Evolutionary conservation across 169 alveolate species (phyloP).

Genomic region (Plasmodium gaboni): DNA sequence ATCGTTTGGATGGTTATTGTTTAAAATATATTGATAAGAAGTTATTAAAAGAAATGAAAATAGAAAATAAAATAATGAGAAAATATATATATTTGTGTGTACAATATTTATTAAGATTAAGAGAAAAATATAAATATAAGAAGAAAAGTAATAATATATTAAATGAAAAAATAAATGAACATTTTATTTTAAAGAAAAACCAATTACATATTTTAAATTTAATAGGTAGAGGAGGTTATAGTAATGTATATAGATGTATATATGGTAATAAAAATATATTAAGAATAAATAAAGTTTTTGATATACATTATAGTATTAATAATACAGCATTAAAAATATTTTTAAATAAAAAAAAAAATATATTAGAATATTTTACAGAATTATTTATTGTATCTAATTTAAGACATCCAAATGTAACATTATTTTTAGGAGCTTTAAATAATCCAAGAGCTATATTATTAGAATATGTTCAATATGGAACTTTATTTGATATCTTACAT

Average conservation of each 20-base stretch:
- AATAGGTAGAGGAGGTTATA: conserved; percentile 91
- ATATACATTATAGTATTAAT: conserved; percentile 16
- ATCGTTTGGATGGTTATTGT: conserved; percentile 80
- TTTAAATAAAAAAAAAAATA: conserved; percentile 44
- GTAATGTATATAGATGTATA: conserved; percentile 85
- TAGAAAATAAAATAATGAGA: conserved; percentile 51
- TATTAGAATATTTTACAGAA: conserved; percentile 85
- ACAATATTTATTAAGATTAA: conserved; percentile 73
- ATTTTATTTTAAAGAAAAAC: conserved; percentile 22
- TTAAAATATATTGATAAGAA: conserved; percentile 77
- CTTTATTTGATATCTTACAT: conserved; percentile 83
- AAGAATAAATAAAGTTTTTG: conserved; percentile 10
- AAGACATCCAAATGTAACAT: conserved; percentile 89
- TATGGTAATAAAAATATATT: conserved; percentile 36
- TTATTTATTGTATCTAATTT: conserved; percentile 82
- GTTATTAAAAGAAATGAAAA: conserved; percentile 77
- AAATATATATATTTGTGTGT: conserved; percentile 73
- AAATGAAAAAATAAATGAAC: conserved; percentile 6
- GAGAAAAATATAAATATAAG: conserved; percentile 77
- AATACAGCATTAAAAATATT: conserved; percentile 66
- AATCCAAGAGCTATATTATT: conserved; percentile 76
- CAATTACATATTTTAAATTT: conserved; percentile 38
- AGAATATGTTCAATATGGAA: conserved; percentile 87
- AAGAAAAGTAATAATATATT: conserved; percentile 28
- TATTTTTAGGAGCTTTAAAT: conserved; percentile 86